These are phyloP conservation scores for Septoria petroselini DNA, from an alignment of 2,329 filamentous ascomycete species.

Conservation along the genomic window DNA sequence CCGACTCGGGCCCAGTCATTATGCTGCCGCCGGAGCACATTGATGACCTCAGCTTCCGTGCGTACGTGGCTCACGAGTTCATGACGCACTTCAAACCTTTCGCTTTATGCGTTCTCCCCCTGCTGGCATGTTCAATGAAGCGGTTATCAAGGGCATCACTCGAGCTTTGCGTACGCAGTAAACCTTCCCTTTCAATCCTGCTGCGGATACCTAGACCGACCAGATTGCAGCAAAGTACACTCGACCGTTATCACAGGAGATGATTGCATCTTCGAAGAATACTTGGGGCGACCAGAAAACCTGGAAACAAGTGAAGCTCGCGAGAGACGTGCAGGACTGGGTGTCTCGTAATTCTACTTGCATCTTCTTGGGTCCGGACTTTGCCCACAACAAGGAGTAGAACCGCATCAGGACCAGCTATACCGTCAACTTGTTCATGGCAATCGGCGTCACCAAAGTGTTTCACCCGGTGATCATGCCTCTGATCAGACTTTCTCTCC, in stretches of 20 bases:
- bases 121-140: conserved; percentile 17
- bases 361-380: conserved; percentile 41
- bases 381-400: conserved; percentile 43
- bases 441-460: conserved; percentile 35
- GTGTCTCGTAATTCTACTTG: conserved; percentile 43
- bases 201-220: conserved; percentile 8
- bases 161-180: conserved; percentile 9
- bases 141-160: conserved; percentile 20
- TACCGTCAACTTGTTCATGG: conserved; percentile 39
- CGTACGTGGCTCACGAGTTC: conserved; percentile 1
- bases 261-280: background rate
- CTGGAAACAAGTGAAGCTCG: conserved; percentile 23
- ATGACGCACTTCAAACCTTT: conserved; percentile 14
- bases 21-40: conserved; percentile 18
- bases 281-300: conserved; percentile 11
- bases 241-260: conserved; percentile 7
- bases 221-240: conserved; percentile 1
- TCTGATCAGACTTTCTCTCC: conserved; percentile 37
- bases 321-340: conserved; percentile 34
- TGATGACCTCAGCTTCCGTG: conserved; percentile 7
- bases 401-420: conserved; percentile 39
- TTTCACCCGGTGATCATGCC: conserved; percentile 39
- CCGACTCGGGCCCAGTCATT: conserved; percentile 18
- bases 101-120: conserved; percentile 1
- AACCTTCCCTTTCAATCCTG: background rate